Evolutionary conservation across 768 basidiomycete species (phyloP).

Genomic region (Mycena chlorophos): DNA sequence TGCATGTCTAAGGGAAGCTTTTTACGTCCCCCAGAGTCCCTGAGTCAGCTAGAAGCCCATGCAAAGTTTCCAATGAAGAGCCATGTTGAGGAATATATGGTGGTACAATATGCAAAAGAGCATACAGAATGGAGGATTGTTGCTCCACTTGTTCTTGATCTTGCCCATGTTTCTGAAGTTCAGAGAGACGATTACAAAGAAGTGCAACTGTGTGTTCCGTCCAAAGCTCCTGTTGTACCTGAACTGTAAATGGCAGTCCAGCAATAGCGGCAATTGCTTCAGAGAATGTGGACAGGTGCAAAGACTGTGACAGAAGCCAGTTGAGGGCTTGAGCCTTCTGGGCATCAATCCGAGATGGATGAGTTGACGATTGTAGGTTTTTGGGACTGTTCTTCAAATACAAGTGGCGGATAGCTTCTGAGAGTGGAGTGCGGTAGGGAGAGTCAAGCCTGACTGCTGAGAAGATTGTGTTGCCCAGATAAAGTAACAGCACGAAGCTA

Average conservation of each 20-base stretch:
- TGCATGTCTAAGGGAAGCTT: no score
- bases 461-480: neutral
- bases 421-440: slow-evolving; percentile 2
- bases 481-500: neutral
- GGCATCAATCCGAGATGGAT: neutral
- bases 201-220: no score
- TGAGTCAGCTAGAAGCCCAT: no score
- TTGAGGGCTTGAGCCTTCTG: neutral
- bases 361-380: neutral
- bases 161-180: no score
- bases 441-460: neutral
- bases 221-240: neutral
- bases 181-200: no score
- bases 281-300: neutral
- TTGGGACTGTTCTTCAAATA: neutral
- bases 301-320: neutral
- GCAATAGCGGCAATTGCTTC: neutral
- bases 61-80: no score
- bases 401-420: neutral
- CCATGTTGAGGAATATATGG: no score
- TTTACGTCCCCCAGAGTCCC: no score
- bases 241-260: neutral
- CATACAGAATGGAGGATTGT: no score
- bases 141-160: no score
- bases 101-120: no score